phyloP scores from a whole-genome alignment of 2,329 filamentous ascomycete species.

The Monilinia fructigena region DNA sequence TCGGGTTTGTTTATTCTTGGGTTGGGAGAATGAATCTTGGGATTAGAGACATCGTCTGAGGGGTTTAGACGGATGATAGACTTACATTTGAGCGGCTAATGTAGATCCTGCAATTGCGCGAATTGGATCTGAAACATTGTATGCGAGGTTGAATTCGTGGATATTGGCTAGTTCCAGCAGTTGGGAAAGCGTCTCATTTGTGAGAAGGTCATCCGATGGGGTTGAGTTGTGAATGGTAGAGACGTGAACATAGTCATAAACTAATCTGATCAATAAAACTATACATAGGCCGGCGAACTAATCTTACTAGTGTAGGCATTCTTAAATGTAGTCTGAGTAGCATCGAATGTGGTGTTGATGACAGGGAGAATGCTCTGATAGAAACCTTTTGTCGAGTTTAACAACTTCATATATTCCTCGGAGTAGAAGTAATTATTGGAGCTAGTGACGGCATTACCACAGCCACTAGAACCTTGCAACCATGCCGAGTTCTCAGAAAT shows the following conservation, averaged over 20 bases:
- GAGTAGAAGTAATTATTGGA: slow-evolving; percentile 56
- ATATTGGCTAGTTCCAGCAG: slow-evolving; percentile 72
- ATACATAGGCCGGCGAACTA: background rate
- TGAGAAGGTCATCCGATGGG: slow-evolving; percentile 58
- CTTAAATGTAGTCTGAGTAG: slow-evolving; percentile 52
- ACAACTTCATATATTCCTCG: slow-evolving; percentile 46
- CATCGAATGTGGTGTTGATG: slow-evolving; percentile 52
- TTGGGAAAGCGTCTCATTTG: slow-evolving; percentile 56
- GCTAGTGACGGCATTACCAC: slow-evolving; percentile 54
- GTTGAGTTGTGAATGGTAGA: slow-evolving; percentile 58
- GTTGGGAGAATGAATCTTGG: background rate
- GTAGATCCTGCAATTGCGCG: slow-evolving; percentile 59
- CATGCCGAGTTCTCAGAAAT: slow-evolving; percentile 56
- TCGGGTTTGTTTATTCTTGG: background rate
- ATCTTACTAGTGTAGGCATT: slow-evolving; percentile 61
- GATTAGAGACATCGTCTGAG: too few species aligned
- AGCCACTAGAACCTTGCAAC: slow-evolving; percentile 59
- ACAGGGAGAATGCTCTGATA: slow-evolving; percentile 55
- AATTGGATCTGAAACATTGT: slow-evolving; percentile 69
- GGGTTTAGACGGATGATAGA: background rate
- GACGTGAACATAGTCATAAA: slow-evolving; percentile 62
- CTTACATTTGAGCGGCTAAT: slow-evolving; percentile 53
- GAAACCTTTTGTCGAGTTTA: slow-evolving; percentile 58
- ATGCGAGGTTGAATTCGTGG: slow-evolving; percentile 81
- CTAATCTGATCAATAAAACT: slow-evolving; percentile 36